These are phyloP conservation scores for Glebionis coronaria DNA, from an alignment of 129 eudicot species.

Conservation along the genomic window DNA sequence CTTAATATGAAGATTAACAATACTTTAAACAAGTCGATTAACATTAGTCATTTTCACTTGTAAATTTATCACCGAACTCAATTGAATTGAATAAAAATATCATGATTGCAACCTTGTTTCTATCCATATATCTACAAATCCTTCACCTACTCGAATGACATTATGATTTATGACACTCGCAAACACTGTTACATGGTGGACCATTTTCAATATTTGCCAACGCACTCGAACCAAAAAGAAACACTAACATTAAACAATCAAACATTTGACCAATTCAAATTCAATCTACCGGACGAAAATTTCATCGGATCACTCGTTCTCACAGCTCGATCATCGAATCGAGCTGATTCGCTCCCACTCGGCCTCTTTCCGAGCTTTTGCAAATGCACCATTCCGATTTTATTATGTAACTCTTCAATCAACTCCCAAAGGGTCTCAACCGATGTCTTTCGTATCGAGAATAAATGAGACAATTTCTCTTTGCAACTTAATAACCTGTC, in stretches of 20 bases:
- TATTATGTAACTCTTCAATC: slow-evolving; percentile 44
- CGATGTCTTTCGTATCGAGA: slow-evolving; percentile 34
- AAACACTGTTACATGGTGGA: neutral
- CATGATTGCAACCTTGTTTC: neutral
- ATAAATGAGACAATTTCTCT: slow-evolving; percentile 34
- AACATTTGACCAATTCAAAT: slow-evolving; percentile 12
- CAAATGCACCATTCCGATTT: slow-evolving; percentile 32
- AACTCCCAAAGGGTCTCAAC: slow-evolving; percentile 52
- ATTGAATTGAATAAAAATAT: slow-evolving; percentile 4
- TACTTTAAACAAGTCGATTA: neutral
- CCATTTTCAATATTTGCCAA: slow-evolving; percentile 1
- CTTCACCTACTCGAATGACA: slow-evolving; percentile 2
- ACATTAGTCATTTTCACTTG: neutral
- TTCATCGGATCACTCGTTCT: slow-evolving; percentile 40
- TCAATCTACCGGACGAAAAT: slow-evolving; percentile 62
- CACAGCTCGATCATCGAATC: slow-evolving; percentile 55
- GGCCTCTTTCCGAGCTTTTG: slow-evolving; percentile 37
- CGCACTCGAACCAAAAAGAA: neutral
- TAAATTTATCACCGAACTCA: neutral
- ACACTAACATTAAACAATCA: neutral
- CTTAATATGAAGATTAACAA: neutral
- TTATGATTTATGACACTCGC: neutral
- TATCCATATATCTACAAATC: slow-evolving; percentile 18
- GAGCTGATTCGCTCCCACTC: slow-evolving; percentile 59
- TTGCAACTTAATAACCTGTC: slow-evolving; percentile 50